Evolutionary conservation across 176 grass and related monocot genomes (phyloP), one percentile per base, ranked within the genome.

Genomic region (Puya raimondii): DNA sequence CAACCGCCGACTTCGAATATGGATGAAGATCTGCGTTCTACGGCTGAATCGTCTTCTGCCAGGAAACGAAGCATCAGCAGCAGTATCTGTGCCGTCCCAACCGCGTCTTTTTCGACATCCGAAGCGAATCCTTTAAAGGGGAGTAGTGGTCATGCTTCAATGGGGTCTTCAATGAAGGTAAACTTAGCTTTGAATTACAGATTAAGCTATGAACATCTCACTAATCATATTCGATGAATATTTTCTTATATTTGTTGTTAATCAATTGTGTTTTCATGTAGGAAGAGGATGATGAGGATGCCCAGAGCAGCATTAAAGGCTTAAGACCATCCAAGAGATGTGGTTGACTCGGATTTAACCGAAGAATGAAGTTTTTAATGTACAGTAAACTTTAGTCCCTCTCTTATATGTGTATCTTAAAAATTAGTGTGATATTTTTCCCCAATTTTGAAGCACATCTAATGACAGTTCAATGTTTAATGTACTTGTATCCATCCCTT

Each of bases 11-110:
- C 64, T 9, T 82, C 83, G 42, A 84, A 68, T 17, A 76, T 64
- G 18, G 83, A 88, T 63, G 75, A 79, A 42, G 83, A 85, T 23
- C 64, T 79, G 17, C 51, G 74, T 26, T 91, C 88, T 10, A 80
- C 80, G 48, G 78, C 86, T 26, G 87, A 96, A 82, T 91, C 53
- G 7, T 83, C 82, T 29, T 50, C 83, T 50, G 78, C 85, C 23
- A 88, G 81, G 80, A 96, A 96, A 80, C 88, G 92, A 84, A 86
- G 70, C 66, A 65, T 57, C 66, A 72, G 63, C 11, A 68, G 70
- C 12, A 67, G 70, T 80, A 64, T 64, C 48, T 83, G 71, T 70
- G 26, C 64, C 57, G 79, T 87, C 63, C 86, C 76, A 23, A 76
- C 51, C 49, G 72, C 12, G 49, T 82, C 81, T 70, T 79, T 74